Evolutionary conservation across 495 filamentous ascomycete species (phyloP).

Genomic region (Neurospora discreta): DNA sequence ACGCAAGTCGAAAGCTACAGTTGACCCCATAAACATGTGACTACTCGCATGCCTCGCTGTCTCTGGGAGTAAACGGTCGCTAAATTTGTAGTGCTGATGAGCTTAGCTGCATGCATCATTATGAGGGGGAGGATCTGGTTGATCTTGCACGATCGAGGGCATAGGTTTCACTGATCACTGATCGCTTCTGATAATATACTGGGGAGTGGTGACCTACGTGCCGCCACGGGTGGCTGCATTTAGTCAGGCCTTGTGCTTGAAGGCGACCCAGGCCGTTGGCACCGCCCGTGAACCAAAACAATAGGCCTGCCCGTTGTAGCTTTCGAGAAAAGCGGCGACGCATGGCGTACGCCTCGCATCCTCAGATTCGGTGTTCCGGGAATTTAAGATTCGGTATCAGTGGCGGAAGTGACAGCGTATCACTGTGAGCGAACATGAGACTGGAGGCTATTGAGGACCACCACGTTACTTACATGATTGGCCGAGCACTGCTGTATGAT

Average conservation of each 20-base stretch:
- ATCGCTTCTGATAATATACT: conserved; percentile 8
- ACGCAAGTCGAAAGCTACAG: background rate
- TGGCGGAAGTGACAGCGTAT: background rate
- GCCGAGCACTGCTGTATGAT: background rate
- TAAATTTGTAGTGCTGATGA: background rate
- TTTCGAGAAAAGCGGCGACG: background rate
- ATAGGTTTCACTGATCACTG: background rate
- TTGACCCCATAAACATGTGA: background rate
- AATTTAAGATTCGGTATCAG: background rate
- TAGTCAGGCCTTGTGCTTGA: background rate
- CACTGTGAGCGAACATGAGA: background rate
- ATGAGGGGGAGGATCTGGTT: background rate
- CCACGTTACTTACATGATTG: background rate
- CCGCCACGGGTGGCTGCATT: conserved; percentile 11
- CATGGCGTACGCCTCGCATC: conserved; percentile 7
- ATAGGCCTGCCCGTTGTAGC: background rate
- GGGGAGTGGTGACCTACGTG: conserved; percentile 1
- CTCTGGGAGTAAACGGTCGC: conserved; percentile 3
- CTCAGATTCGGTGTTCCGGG: background rate
- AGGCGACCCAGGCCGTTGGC: background rate
- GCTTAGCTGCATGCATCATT: background rate
- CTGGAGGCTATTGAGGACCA: background rate
- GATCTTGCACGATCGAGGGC: conserved; percentile 5
- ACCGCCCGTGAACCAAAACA: background rate
- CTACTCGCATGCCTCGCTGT: conserved; percentile 1